A percentile compares a stretch with the other conserved stretches of the same genome.
Conservation (phyloP, 73 alveolate genomes). For the Paramecium primaurelia region DNA sequence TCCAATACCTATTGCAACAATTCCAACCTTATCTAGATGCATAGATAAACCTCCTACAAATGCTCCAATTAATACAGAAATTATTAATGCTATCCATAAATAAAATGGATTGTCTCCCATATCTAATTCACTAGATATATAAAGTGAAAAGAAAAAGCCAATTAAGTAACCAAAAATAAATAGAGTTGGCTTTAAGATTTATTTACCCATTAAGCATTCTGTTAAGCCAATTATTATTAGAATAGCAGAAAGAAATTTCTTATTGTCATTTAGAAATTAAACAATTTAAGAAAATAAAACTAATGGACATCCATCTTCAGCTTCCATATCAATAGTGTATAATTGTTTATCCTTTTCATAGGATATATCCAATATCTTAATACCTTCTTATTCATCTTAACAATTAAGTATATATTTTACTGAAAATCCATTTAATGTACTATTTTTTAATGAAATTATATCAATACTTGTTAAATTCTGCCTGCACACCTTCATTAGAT, state of each 20-base stretch:
- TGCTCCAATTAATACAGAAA: background rate
- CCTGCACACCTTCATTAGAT: background rate
- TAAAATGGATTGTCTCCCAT: background rate
- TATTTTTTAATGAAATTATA: background rate
- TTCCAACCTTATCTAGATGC: background rate
- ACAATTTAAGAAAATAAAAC: background rate
- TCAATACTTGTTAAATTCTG: background rate
- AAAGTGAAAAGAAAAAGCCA: background rate
- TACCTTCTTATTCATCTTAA: background rate
- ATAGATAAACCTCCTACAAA: background rate
- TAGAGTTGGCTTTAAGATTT: background rate
- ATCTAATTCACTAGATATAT: background rate
- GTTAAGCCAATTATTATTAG: background rate
- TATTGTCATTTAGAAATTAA: background rate
- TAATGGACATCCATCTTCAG: background rate
- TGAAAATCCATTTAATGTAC: background rate
- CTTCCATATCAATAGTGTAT: background rate
- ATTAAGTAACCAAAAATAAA: background rate
- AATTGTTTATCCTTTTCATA: background rate
- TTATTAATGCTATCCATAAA: background rate
- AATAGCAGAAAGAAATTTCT: background rate
- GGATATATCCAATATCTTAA: background rate
- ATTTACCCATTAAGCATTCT: slow-evolving; percentile 9
- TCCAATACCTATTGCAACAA: background rate
- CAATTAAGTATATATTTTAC: background rate